Conservation (phyloP, 306 rosid species). For the Ormosia semicastrata region DNA sequence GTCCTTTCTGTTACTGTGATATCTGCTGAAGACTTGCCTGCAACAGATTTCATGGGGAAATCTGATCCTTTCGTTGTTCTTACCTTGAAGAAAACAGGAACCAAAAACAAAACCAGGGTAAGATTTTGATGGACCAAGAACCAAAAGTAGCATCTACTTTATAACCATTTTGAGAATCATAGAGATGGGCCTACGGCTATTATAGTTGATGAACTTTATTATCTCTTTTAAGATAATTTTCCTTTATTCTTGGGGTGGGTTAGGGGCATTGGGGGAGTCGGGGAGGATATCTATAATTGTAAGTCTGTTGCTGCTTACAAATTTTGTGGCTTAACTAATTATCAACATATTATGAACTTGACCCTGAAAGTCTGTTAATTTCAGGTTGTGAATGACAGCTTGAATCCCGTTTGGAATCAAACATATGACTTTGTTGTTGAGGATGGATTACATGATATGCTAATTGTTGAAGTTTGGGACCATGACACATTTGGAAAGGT, state of each 20-base stretch:
- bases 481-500: slow-evolving; percentile 99
- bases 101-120: slow-evolving; percentile 88
- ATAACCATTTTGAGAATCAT: not conserved
- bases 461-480: slow-evolving; percentile 84
- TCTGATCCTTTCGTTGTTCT: slow-evolving; percentile 89
- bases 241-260: slow-evolving; percentile 20
- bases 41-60: slow-evolving; percentile 80
- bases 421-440: slow-evolving; percentile 95
- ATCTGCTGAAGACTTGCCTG: slow-evolving; percentile 96
- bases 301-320: slow-evolving; percentile 1
- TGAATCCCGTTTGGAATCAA: slow-evolving; percentile 98
- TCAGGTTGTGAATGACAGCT: slow-evolving; percentile 88
- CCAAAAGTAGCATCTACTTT: not conserved
- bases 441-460: slow-evolving; percentile 97
- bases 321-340: not conserved
- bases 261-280: slow-evolving; percentile 11
- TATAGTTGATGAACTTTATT: not conserved
- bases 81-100: slow-evolving; percentile 82
- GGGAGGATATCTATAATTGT: slow-evolving; percentile 14
- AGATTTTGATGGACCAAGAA: slow-evolving; percentile 21
- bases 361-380: slow-evolving; percentile 11
- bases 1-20: slow-evolving; percentile 80
- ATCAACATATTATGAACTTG: slow-evolving; percentile 15
- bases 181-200: not conserved
- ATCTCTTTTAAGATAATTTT: not conserved